Conservation (phyloP, 179 eudicot genomes). For the Drosera spatulata region DNA sequence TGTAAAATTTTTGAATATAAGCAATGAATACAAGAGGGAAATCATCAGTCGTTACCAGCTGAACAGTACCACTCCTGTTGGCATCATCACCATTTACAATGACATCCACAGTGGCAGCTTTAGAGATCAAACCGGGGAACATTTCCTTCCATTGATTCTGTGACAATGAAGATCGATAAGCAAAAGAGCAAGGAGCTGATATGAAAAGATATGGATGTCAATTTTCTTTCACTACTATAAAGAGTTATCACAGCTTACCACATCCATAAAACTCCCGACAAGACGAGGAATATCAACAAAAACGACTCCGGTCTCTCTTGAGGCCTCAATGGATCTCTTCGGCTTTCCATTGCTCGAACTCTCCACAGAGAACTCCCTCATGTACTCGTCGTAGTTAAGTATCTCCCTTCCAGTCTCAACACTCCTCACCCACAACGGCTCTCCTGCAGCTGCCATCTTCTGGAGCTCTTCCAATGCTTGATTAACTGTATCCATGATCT, state of each 20-base stretch:
- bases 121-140: constrained; percentile 81
- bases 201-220: background rate
- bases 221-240: background rate
- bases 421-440: constrained; percentile 82
- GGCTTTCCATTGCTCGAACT: constrained; percentile 18
- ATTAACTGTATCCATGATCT: constrained; percentile 39
- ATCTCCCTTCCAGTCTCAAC: constrained; percentile 83
- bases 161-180: background rate
- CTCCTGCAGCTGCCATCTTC: constrained; percentile 70
- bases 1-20: no score
- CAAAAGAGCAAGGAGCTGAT: background rate
- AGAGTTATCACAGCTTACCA: constrained; percentile 30
- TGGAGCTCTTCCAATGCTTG: constrained; percentile 55
- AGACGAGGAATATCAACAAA: constrained; percentile 72
- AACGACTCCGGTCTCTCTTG: constrained; percentile 67
- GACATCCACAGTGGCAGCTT: constrained; percentile 76
- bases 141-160: constrained; percentile 94
- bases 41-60: constrained; percentile 34
- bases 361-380: constrained; percentile 34
- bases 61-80: constrained; percentile 55
- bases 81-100: constrained; percentile 66
- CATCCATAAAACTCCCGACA: constrained; percentile 80
- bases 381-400: constrained; percentile 81
- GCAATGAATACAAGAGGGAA: background rate
- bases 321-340: constrained; percentile 73